phyloP scores from a whole-genome alignment of 2,329 filamentous ascomycete species.

The Rhinocladiella similis region DNA sequence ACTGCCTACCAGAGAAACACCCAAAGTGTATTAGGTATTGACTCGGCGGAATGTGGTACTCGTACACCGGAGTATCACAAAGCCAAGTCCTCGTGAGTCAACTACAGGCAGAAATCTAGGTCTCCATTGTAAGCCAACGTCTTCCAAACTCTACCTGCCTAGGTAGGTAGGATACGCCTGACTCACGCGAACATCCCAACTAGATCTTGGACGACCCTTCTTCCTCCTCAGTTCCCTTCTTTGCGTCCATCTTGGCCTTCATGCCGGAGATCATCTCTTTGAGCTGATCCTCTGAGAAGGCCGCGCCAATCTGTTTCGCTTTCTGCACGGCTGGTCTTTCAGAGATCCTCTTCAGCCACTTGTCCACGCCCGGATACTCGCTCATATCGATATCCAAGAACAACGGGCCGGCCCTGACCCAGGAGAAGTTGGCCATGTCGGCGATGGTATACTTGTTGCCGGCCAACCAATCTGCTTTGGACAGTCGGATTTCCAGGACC shows the following conservation, averaged over 20 bases:
- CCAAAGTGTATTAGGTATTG: no score
- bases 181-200: no score
- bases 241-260: slow-evolving; percentile 15
- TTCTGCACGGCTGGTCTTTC: slow-evolving; percentile 33
- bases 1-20: no score
- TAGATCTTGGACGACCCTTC: slow-evolving; percentile 2
- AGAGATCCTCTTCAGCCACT: slow-evolving; percentile 34
- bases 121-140: no score
- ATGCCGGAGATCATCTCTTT: slow-evolving; percentile 9
- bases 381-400: slow-evolving; percentile 34
- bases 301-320: slow-evolving; percentile 11
- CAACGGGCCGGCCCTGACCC: slow-evolving; percentile 36
- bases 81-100: no score
- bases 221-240: slow-evolving; percentile 22
- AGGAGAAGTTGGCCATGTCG: slow-evolving; percentile 48
- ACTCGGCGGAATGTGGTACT: no score
- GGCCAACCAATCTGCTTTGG: slow-evolving; percentile 45
- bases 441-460: slow-evolving; percentile 50
- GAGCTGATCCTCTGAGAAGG: slow-evolving; percentile 7
- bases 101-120: no score
- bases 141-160: no score
- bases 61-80: no score
- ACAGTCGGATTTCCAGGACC: slow-evolving; percentile 46
- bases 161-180: no score
- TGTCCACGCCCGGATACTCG: slow-evolving; percentile 36